Percentiles rank a stretch among this genome's conserved stretches.
Conservation (phyloP, 495 filamentous ascomycete species). For the Bombardia bombarda region DNA sequence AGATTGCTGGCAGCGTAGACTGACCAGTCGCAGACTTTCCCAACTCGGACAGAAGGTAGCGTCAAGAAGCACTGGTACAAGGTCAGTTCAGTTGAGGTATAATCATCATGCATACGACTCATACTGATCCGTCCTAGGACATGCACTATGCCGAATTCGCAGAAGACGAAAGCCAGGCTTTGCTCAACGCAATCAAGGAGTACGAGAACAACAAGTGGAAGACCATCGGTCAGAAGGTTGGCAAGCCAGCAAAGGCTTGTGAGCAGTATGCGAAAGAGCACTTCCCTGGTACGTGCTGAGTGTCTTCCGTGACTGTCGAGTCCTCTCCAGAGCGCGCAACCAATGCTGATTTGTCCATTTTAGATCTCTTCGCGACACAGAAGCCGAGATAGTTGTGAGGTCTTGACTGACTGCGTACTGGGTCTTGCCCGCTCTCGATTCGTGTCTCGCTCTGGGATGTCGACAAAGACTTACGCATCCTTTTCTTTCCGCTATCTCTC, state of each 20-base stretch:
- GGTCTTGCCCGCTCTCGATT: neutral
- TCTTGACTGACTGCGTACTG: neutral
- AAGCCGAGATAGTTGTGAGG: neutral
- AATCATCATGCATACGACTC: no score
- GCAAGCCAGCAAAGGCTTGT: slow-evolving; percentile 98
- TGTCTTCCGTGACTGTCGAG: no score
- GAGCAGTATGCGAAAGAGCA: slow-evolving; percentile 98
- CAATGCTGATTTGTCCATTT: no score
- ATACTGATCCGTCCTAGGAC: slow-evolving; percentile 12
- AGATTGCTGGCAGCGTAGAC: neutral
- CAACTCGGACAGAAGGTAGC: slow-evolving; percentile 85
- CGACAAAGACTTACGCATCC: neutral
- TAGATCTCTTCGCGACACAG: neutral
- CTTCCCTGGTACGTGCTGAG: slow-evolving; percentile 45
- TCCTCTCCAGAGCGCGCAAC: neutral
- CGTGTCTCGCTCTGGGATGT: neutral
- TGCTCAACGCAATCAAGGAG: slow-evolving; percentile 93
- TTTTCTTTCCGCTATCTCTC: no score
- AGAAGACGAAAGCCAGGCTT: slow-evolving; percentile 80
- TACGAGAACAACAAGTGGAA: slow-evolving; percentile 99
- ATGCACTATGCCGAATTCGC: slow-evolving; percentile 8
- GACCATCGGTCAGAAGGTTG: slow-evolving; percentile 87
- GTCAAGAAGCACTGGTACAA: slow-evolving; percentile 99
- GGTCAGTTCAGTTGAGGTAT: no score
- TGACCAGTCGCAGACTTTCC: slow-evolving; percentile 63